Percentiles rank a stretch among this genome's conserved stretches.
Evolutionary conservation across 2,329 filamentous ascomycete genomes (phyloP).

Genomic region (Alternaria angustiovoidea): DNA sequence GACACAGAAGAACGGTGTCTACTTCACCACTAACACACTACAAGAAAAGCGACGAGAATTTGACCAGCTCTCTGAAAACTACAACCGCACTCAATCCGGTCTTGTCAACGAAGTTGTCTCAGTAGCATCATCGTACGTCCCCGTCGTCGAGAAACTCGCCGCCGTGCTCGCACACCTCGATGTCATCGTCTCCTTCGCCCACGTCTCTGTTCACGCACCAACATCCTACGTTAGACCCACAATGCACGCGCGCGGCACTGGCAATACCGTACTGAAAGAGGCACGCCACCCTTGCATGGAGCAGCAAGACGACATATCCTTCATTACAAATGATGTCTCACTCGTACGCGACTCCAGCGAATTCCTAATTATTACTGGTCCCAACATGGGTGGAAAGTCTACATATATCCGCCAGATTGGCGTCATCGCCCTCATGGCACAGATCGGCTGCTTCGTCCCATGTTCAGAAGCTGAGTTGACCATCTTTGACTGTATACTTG

Average conservation of each 20-base stretch:
- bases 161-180: slow-evolving; percentile 91
- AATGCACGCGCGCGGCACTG: slow-evolving; percentile 86
- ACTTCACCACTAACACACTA: slow-evolving; percentile 88
- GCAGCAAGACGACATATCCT: slow-evolving; percentile 97
- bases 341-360: slow-evolving; percentile 80
- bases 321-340: slow-evolving; percentile 96
- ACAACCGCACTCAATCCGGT: slow-evolving; percentile 91
- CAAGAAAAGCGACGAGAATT: slow-evolving; percentile 86
- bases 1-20: slow-evolving; percentile 98
- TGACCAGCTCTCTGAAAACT: slow-evolving; percentile 91
- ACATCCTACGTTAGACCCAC: slow-evolving; percentile 89
- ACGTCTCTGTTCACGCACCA: slow-evolving; percentile 91
- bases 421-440: slow-evolving; percentile 96
- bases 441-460: slow-evolving; percentile 95
- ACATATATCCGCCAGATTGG: slow-evolving; percentile 98
- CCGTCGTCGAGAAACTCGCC: slow-evolving; percentile 87
- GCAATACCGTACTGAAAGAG: slow-evolving; percentile 88
- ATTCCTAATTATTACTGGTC: slow-evolving; percentile 95
- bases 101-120: slow-evolving; percentile 91
- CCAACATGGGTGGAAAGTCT: slow-evolving; percentile 99
- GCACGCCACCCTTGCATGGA: slow-evolving; percentile 97
- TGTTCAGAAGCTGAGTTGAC: slow-evolving; percentile 89
- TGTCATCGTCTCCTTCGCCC: slow-evolving; percentile 92
- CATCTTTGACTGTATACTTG: slow-evolving; percentile 96
- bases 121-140: slow-evolving; percentile 93